Percentiles rank a stretch among this genome's conserved stretches.
phyloP scores from a whole-genome alignment of 164 flowering plant genomes.

The Nymphaea colorata region DNA sequence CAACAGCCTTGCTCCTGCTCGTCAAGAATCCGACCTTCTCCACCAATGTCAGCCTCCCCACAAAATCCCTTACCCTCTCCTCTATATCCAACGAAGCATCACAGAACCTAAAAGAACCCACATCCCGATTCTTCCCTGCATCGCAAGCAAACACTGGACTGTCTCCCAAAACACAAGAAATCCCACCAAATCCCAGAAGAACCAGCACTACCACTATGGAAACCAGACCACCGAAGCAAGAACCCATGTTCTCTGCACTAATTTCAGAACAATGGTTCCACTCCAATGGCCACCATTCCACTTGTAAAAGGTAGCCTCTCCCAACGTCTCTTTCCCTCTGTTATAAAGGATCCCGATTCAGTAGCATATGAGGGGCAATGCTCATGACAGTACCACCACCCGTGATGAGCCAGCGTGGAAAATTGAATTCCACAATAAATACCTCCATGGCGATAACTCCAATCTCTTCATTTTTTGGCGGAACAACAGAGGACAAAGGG shows the following conservation, averaged over 20 bases:
- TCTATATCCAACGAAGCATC: conserved; percentile 26
- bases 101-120: conserved; percentile 41
- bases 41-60: conserved; percentile 63
- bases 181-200: conserved; percentile 47
- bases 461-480: background rate
- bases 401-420: background rate
- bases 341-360: too few species aligned
- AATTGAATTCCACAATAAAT: background rate
- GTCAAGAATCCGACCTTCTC: conserved; percentile 66
- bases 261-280: background rate
- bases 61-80: conserved; percentile 65
- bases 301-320: background rate
- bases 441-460: background rate
- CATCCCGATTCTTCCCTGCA: conserved; percentile 22
- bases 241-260: background rate
- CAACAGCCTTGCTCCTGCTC: conserved; percentile 35
- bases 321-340: background rate
- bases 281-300: background rate
- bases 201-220: conserved; percentile 6
- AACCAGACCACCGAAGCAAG: background rate
- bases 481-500: too few species aligned
- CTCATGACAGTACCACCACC: background rate
- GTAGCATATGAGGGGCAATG: too few species aligned
- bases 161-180: conserved; percentile 27
- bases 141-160: conserved; percentile 61